Conservation (phyloP, 176 grass and related monocot species). For the Aegilops tauschii region DNA sequence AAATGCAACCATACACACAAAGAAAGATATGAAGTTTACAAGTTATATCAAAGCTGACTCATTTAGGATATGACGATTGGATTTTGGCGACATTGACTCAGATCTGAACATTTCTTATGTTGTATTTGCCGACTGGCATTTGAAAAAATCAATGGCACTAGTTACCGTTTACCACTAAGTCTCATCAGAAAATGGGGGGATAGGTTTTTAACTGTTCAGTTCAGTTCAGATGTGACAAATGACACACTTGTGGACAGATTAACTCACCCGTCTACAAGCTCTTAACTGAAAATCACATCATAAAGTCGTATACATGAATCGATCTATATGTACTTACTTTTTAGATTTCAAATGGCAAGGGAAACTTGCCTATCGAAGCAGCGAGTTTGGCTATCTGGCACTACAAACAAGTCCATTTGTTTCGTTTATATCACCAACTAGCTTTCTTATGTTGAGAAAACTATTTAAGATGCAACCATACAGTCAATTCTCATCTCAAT, state of each 20-base stretch:
- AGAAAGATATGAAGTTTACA: neutral
- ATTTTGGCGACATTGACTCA: no score
- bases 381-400: neutral
- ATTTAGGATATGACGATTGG: neutral
- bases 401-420: conserved; percentile 2
- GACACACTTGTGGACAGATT: neutral
- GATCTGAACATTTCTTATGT: neutral
- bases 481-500: neutral
- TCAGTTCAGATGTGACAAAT: conserved; percentile 2
- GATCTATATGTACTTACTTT: neutral
- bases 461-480: conserved; percentile 4
- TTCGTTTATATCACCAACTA: neutral
- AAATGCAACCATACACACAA: neutral
- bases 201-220: neutral
- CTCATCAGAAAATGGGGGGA: no score
- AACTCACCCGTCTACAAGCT: neutral
- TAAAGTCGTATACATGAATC: neutral
- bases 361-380: neutral
- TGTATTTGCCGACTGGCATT: neutral
- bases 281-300: neutral
- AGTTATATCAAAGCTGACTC: neutral
- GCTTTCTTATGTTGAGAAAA: conserved; percentile 10
- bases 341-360: neutral
- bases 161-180: neutral
- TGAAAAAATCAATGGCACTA: neutral